Evolutionary conservation across 176 grass and related monocot species (phyloP), one percentile per base, ranked within the genome.

Genomic region (Hordeum marinum): DNA sequence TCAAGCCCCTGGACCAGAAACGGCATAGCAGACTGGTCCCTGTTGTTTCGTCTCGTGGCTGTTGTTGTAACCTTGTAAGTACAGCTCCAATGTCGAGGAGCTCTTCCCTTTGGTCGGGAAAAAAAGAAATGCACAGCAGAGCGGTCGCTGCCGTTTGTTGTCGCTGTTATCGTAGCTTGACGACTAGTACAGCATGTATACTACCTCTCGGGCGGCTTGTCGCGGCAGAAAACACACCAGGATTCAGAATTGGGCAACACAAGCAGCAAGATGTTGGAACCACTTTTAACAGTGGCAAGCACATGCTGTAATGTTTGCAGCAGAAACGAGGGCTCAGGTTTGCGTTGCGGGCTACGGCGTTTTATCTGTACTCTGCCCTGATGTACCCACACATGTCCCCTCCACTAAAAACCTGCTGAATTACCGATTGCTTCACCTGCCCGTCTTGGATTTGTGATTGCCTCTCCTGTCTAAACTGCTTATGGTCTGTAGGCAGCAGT

Each of bases 41-140:
- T 79, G 58, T 25, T 79, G 34, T 71, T 63, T 70, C 40, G 68
- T 78, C 43, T 46, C 13, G 43, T 4, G 43, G 43, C 43, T 46
- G 43, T 46, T 50, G 46, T 50, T 79, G 80, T 88, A 78, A 63
- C 40, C 63, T 78, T 42, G 39, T 50, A 46, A 85, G 50, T 85
- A 40, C 24, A 69, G 46, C 37, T 48, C 43, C 76, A 67, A 66
- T 23, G 76, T 75, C 65, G 60, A 63, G 76, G 63, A 52, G 41
- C 15, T 54, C 40, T 13, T 65, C 63, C 46, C 62, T 65, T 67
- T 14, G 0, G 8, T 0, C 2, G 34, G 31, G 55, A 41, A 71
- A 62, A 62, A 39, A 45, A 24, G 6, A 11, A 3, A 61, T 64
- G 20, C 54, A 72, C 63, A 78, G 21, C 64, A 48, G 64, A 77